Evolutionary conservation across 2,329 filamentous ascomycete species (phyloP).

Genomic region (Gaeumannomyces tritici): DNA sequence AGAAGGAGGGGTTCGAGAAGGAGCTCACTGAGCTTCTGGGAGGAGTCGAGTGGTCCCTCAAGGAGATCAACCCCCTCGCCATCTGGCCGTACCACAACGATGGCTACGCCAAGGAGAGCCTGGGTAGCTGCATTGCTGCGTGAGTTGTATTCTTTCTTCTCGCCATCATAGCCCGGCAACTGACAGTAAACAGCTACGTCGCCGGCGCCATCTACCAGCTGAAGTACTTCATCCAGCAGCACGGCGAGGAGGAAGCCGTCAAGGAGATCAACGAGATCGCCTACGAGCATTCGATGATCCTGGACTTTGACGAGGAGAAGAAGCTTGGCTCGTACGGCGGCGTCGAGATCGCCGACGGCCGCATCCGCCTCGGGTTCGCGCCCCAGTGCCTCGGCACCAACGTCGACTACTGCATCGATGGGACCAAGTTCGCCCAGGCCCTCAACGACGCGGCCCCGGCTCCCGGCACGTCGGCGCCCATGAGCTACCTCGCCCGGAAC

Average conservation of each 20-base stretch:
- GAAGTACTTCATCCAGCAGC: not conserved
- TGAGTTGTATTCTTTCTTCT: conserved; percentile 16
- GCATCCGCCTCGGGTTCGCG: conserved; percentile 38
- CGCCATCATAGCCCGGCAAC: not conserved
- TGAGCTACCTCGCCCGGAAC: conserved; percentile 33
- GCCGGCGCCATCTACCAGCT: conserved; percentile 6
- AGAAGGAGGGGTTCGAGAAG: conserved; percentile 32
- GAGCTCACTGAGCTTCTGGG: conserved; percentile 34
- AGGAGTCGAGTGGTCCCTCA: conserved; percentile 33
- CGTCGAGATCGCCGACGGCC: conserved; percentile 30
- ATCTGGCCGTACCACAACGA: conserved; percentile 35
- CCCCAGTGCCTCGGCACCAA: conserved; percentile 34
- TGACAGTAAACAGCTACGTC: conserved; percentile 3
- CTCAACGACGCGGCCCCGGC: conserved; percentile 32
- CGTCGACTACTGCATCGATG: conserved; percentile 26
- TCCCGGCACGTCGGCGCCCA: conserved; percentile 10
- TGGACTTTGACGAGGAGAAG: conserved; percentile 32
- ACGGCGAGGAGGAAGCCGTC: conserved; percentile 26
- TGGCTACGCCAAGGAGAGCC: conserved; percentile 28
- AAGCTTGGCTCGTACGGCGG: conserved; percentile 31
- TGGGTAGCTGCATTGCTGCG: conserved; percentile 33
- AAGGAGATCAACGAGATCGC: conserved; percentile 35
- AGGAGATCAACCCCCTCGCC: conserved; percentile 32
- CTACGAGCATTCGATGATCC: conserved; percentile 30
- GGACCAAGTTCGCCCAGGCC: conserved; percentile 28